Percentiles rank a stretch among this genome's conserved stretches.
These are phyloP conservation scores for Sugiyamaella neomexicana DNA, from an alignment of 1,139 yeast genomes.

Conservation along the genomic window DNA sequence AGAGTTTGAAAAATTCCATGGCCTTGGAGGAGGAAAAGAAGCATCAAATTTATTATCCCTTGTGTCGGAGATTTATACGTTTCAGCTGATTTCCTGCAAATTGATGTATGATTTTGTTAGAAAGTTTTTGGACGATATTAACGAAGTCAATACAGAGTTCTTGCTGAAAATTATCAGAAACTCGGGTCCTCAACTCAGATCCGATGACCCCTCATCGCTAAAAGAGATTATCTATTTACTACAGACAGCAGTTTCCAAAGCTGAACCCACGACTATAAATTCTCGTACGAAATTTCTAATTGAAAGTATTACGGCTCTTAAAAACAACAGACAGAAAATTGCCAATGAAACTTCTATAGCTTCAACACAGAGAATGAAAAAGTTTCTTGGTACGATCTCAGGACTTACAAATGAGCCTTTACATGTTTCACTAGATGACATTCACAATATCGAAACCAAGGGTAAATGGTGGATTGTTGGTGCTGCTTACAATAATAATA, in stretches of 20 bases:
- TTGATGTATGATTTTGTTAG: slow-evolving; percentile 75
- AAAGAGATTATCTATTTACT: slow-evolving; percentile 70
- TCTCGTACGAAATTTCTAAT: slow-evolving; percentile 79
- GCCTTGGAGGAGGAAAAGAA: slow-evolving; percentile 50
- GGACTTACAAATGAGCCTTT: slow-evolving; percentile 62
- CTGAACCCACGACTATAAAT: slow-evolving; percentile 45
- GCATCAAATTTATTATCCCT: slow-evolving; percentile 71
- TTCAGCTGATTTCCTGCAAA: slow-evolving; percentile 71
- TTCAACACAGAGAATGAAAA: slow-evolving; percentile 62
- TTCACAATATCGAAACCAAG: slow-evolving; percentile 65
- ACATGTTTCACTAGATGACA: slow-evolving; percentile 81
- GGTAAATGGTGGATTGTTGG: slow-evolving; percentile 99
- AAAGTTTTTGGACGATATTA: slow-evolving; percentile 55
- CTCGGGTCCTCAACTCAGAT: slow-evolving; percentile 81
- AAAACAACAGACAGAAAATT: slow-evolving; percentile 74
- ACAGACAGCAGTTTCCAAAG: slow-evolving; percentile 49
- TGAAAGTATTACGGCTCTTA: slow-evolving; percentile 81
- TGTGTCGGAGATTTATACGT: slow-evolving; percentile 72
- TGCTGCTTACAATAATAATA: slow-evolving; percentile 76
- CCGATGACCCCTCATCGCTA: slow-evolving; percentile 85
- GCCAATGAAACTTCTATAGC: slow-evolving; percentile 50
- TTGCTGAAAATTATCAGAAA: slow-evolving; percentile 68
- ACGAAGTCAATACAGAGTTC: slow-evolving; percentile 75
- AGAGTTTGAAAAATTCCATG: slow-evolving; percentile 48
- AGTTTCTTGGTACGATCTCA: slow-evolving; percentile 54